These are phyloP conservation scores for Arachnomyces sp. DNA, from an alignment of 2,329 filamentous ascomycete species.

Conservation along the genomic window DNA sequence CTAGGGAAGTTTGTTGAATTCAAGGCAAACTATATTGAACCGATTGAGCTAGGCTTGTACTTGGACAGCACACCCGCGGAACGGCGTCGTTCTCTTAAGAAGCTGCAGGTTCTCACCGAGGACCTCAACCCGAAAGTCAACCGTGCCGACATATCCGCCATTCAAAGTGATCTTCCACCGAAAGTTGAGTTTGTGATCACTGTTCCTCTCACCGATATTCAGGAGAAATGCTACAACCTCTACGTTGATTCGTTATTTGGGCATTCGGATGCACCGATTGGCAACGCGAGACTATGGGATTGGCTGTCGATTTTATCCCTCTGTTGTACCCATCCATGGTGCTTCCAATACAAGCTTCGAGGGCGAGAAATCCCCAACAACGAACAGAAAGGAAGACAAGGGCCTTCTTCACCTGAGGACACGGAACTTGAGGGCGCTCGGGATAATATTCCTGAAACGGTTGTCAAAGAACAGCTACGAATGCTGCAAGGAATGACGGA, in stretches of 20 bases:
- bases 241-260: constrained; percentile 38
- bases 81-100: constrained; percentile 54
- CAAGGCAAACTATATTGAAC: constrained; percentile 56
- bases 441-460: constrained; percentile 27
- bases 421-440: constrained; percentile 17
- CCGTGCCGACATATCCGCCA: constrained; percentile 59
- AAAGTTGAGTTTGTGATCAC: constrained; percentile 79
- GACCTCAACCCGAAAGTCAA: constrained; percentile 71
- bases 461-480: constrained; percentile 8
- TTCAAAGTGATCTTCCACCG: constrained; percentile 58
- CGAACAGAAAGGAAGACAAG: constrained; percentile 15
- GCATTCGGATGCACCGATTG: constrained; percentile 26
- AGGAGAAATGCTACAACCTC: constrained; percentile 54
- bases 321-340: constrained; percentile 51
- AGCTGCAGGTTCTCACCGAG: constrained; percentile 60
- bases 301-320: constrained; percentile 47
- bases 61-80: constrained; percentile 51
- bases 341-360: constrained; percentile 44
- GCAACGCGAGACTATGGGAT: constrained; percentile 42
- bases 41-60: constrained; percentile 65
- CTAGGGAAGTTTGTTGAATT: constrained; percentile 64
- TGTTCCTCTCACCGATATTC: constrained; percentile 59
- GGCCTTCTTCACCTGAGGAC: constrained; percentile 13
- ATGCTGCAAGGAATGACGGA: constrained; percentile 27
- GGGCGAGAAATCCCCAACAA: constrained; percentile 24